A percentile compares a stretch with the other conserved stretches of the same genome.
Conservation (phyloP, 108 stramenopile species). For the Fragilaria crotonensis region DNA sequence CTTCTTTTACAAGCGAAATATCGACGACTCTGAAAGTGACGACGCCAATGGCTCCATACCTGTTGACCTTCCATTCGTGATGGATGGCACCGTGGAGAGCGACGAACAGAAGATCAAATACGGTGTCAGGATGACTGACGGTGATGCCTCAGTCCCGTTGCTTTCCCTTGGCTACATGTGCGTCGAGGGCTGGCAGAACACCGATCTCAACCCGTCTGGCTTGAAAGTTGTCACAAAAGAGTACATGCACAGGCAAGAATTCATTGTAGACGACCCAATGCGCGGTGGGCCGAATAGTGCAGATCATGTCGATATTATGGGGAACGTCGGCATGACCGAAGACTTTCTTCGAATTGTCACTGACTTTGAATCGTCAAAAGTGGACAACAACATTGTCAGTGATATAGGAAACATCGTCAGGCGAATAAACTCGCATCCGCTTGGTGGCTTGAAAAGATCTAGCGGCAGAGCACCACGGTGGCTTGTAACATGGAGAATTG, state of each 20-base stretch:
- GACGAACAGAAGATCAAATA: slow-evolving; percentile 29
- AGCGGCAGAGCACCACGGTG: too few species aligned
- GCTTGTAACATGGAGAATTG: too few species aligned
- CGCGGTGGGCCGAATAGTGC: slow-evolving; percentile 63
- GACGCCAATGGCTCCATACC: neutral
- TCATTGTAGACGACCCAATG: slow-evolving; percentile 57
- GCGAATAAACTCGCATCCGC: slow-evolving; percentile 26
- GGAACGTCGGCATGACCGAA: slow-evolving; percentile 64
- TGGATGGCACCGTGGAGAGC: slow-evolving; percentile 58
- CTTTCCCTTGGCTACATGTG: slow-evolving; percentile 82
- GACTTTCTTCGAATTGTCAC: slow-evolving; percentile 74
- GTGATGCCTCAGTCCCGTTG: slow-evolving; percentile 84
- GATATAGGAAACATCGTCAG: slow-evolving; percentile 32
- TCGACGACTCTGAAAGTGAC: slow-evolving; percentile 4
- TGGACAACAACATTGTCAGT: slow-evolving; percentile 33
- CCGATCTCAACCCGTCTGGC: slow-evolving; percentile 63
- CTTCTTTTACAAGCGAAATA: slow-evolving; percentile 70
- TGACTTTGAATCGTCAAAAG: slow-evolving; percentile 39
- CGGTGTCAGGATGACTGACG: slow-evolving; percentile 65
- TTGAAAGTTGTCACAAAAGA: slow-evolving; percentile 61
- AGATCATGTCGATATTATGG: slow-evolving; percentile 88
- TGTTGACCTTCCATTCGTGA: slow-evolving; percentile 42
- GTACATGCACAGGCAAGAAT: slow-evolving; percentile 45
- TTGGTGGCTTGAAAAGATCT: too few species aligned
- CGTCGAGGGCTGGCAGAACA: slow-evolving; percentile 49